A percentile compares a stretch with the other conserved stretches of the same genome.
Evolutionary conservation across 306 rosid species (phyloP).

Genomic region (Crotalaria pallida): DNA sequence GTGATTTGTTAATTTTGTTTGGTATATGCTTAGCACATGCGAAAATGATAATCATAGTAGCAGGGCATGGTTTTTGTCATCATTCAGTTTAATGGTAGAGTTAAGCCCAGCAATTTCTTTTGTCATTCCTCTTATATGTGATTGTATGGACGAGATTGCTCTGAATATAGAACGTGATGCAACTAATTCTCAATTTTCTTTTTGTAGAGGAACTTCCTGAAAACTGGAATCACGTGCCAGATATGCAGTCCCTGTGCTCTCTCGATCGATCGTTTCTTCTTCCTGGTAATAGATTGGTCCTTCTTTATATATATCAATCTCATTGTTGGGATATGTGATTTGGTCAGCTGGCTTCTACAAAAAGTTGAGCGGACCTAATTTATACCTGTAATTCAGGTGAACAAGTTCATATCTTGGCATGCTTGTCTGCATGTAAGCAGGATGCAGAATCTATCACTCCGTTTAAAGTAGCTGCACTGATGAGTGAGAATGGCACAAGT

Average conservation of each 20-base stretch:
- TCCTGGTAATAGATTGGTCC: conserved; percentile 60
- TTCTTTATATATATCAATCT: conserved; percentile 21
- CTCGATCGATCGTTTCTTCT: conserved; percentile 84
- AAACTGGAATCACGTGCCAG: conserved; percentile 68
- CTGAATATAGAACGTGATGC: neutral
- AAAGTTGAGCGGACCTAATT: conserved; percentile 42
- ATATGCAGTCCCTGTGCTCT: conserved; percentile 56
- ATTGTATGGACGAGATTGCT: conserved; percentile 11
- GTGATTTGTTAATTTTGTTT: neutral
- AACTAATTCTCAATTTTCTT: conserved; percentile 31
- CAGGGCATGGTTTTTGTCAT: neutral
- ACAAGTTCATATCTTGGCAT: conserved; percentile 85
- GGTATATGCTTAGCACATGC: neutral
- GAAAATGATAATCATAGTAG: neutral
- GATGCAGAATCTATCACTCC: conserved; percentile 73
- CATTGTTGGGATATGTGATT: conserved; percentile 18
- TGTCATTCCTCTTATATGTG: conserved; percentile 4
- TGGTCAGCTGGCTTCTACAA: conserved; percentile 31
- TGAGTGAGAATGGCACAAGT: conserved; percentile 56
- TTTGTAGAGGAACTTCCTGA: conserved; percentile 75
- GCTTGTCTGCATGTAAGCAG: conserved; percentile 87
- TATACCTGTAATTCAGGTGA: conserved; percentile 68
- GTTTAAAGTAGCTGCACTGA: conserved; percentile 66
- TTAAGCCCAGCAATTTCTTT: neutral
- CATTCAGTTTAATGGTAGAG: conserved; percentile 8